Evolutionary conservation across 2,329 filamentous ascomycete species (phyloP), one percentile per base, ranked within the genome.

Genomic region (Colletotrichum kahawae): DNA sequence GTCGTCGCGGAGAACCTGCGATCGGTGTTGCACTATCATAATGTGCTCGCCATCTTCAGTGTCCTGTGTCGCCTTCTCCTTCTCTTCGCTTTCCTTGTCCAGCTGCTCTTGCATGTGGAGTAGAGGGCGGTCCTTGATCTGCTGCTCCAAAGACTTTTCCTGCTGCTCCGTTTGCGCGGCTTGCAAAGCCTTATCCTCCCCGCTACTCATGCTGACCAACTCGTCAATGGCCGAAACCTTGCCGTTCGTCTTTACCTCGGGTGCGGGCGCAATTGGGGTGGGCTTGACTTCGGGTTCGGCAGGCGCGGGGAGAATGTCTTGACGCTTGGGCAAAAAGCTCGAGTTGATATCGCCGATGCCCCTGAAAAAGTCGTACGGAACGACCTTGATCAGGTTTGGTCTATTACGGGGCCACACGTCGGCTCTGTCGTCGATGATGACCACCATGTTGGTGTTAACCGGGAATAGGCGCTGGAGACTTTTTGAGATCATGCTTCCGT

Each of bases 341-440:
- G 96, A 97, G 86, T 99, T 99, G 88, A 99, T 99, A 84, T 99
- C 97, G 77, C 97, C 97, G 77, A 98, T 98, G 18, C 97, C 97
- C 72, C 97, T 95, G 86, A 98, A 99, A 85, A 99, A 99, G 83
- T 98, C 96, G 83, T 98, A 99, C 0, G 96, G 95, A 2, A 93
- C 93, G 38, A 99, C 97, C 82, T 98, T 98, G 86, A 99, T 95
- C 43, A 99, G 90, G 80, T 99, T 98, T 7, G 94, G 91, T 79
- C 94, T 93, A 89, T 98, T 98, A 78, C 93, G 92, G 2, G 92
- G 92, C 97, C 97, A 99, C 9, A 99, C 96, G 82, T 99, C 97
- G 68, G 95, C 95, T 78, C 97, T 92, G 84, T 99, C 97, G 82
- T 99, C 97, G 78, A 99, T 99, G 80, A 99, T 98, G 74, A 98